Conservation (phyloP, 208 protist genomes). For the Crithidia thermophila region DNA sequence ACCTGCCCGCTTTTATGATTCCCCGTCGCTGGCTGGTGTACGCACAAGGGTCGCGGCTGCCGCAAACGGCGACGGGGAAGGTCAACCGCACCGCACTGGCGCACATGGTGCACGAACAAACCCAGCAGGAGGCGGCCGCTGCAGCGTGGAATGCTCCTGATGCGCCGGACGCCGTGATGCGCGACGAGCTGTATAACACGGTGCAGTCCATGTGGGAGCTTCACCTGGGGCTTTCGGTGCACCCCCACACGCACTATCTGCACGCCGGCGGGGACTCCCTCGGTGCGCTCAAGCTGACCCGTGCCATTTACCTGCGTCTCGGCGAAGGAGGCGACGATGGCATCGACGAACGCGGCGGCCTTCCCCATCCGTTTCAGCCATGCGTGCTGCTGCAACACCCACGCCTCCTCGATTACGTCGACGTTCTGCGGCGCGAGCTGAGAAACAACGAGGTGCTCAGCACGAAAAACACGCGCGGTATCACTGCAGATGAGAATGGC, state of each 20-base stretch:
- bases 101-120: background rate
- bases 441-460: background rate
- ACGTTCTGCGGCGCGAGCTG: slow-evolving; percentile 13
- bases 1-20: slow-evolving; percentile 46
- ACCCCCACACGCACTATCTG: slow-evolving; percentile 51
- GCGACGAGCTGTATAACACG: slow-evolving; percentile 15
- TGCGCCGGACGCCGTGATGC: background rate
- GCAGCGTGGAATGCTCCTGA: no score
- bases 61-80: slow-evolving; percentile 52
- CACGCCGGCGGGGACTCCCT: slow-evolving; percentile 66
- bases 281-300: slow-evolving; percentile 57
- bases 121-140: no score
- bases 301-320: slow-evolving; percentile 47
- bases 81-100: slow-evolving; percentile 34
- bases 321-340: slow-evolving; percentile 33
- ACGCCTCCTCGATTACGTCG: slow-evolving; percentile 43
- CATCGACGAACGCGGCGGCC: slow-evolving; percentile 50
- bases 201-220: slow-evolving; percentile 34
- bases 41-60: slow-evolving; percentile 15
- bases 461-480: no score
- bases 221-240: slow-evolving; percentile 32
- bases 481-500: no score
- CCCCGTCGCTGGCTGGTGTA: slow-evolving; percentile 39
- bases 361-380: slow-evolving; percentile 52
- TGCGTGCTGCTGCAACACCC: slow-evolving; percentile 52